Evolutionary conservation across 2,329 filamentous ascomycete species (phyloP), one percentile per base, ranked within the genome.

Genomic region (Arthrobotrys musiformis): DNA sequence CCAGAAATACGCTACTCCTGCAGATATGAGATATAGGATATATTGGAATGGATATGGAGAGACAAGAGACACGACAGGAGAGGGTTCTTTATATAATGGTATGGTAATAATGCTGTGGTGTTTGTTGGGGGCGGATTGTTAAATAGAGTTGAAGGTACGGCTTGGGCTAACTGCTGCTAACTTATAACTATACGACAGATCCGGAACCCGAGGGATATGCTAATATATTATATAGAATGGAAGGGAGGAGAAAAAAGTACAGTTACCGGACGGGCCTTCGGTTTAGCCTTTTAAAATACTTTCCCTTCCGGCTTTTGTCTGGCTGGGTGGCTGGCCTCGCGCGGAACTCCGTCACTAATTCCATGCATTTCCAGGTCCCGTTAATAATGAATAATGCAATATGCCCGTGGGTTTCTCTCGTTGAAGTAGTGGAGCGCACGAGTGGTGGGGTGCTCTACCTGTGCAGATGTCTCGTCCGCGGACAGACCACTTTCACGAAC

Each of bases 291-390:
- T 62, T 62, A 62, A 58, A 58, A 58, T 33, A 58, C 40, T 40
- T 26, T 44, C 17, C 42, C 44, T 52, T 37, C 61, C 61, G 33
- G 46, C 44, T n/a, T 26, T 40, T 28, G 13, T 40, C 33, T 58
- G n/a, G n/a, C n/a, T n/a, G n/a, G n/a, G n/a, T n/a, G n/a, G n/a
- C 24, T 24, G 33, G 33, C 50, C 46, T 67, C 33, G 33, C 52
- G 63, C 73, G 73, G 73, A 77, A 70, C 66, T 77, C 66, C 73
- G 58, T 73, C 40, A 73, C 61, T 72, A 58, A 72, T 73, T 73
- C 69, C 69, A 73, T 48, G 40, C 17, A 30, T 44, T 67, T 73
- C 52, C 60, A 64, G 58, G 40, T 64, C 46, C 48, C 48, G 37
- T 48, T 58, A 64, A 64, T 72, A 60, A 58, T 54, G n/a, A n/a